Conservation (phyloP, 116 monocot species). For the Trichopus zeylanicus region DNA sequence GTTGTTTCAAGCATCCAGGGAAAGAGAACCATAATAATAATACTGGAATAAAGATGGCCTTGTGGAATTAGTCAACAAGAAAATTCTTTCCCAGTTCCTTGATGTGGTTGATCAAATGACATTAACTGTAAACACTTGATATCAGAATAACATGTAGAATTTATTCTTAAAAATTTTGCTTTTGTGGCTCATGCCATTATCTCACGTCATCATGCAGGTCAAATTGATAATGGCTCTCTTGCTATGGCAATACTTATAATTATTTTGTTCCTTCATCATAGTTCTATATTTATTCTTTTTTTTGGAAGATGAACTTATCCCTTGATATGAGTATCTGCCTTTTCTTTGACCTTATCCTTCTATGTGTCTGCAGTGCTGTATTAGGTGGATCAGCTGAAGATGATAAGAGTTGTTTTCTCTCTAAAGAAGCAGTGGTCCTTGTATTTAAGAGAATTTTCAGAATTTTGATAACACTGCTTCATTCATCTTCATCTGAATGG, state of each 20-base stretch:
- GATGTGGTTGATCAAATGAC: no score
- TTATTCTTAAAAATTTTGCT: no score
- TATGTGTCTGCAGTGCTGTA: slow-evolving; percentile 42
- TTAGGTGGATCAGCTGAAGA: slow-evolving; percentile 71
- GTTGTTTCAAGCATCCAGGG: no score
- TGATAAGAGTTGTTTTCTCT: slow-evolving; percentile 60
- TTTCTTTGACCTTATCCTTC: slow-evolving; percentile 2
- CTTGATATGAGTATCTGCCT: slow-evolving; percentile 1
- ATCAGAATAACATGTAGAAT: no score
- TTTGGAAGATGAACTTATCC: background rate
- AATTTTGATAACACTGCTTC: slow-evolving; percentile 32
- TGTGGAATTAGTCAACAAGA: no score
- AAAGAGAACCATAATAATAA: no score
- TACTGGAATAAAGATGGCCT: no score
- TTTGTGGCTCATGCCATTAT: no score
- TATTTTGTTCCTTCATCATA: background rate
- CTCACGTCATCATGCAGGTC: no score
- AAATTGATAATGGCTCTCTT: no score
- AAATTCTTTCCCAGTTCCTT: no score
- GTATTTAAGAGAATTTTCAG: slow-evolving; percentile 45
- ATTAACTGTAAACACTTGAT: no score
- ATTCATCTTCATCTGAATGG: slow-evolving; percentile 53
- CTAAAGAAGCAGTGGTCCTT: slow-evolving; percentile 28
- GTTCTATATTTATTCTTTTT: background rate
- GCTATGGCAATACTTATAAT: background rate